Evolutionary conservation across 352 stramenopile species (phyloP).

Genomic region (Pythium utonaiense): DNA sequence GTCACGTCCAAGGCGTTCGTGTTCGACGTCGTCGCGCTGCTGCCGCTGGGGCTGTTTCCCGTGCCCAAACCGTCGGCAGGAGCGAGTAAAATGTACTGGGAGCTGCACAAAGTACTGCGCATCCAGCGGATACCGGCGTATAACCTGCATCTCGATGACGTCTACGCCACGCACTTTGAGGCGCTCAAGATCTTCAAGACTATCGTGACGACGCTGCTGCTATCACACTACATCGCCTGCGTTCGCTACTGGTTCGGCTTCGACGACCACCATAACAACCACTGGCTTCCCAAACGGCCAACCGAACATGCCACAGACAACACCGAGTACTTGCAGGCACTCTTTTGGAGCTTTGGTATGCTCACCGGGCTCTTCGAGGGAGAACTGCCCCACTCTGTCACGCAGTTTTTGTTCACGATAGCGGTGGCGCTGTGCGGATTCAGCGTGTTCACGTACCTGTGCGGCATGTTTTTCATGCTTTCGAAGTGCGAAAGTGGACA

Average conservation of each 20-base stretch:
- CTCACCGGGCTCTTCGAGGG: slow-evolving; percentile 52
- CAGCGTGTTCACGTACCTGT: slow-evolving; percentile 54
- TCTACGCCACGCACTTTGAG: slow-evolving; percentile 53
- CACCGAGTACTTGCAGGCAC: slow-evolving; percentile 37
- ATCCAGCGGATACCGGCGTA: slow-evolving; percentile 36
- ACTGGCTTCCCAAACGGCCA: slow-evolving; percentile 31
- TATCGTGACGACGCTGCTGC: slow-evolving; percentile 30
- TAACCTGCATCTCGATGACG: slow-evolving; percentile 41
- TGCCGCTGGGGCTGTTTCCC: slow-evolving; percentile 33
- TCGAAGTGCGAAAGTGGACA: slow-evolving; percentile 58
- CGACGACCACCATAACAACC: slow-evolving; percentile 28
- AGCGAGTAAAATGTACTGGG: slow-evolving; percentile 29
- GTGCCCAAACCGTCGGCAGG: slow-evolving; percentile 8
- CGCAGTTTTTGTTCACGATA: slow-evolving; percentile 57
- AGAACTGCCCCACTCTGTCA: slow-evolving; percentile 33
- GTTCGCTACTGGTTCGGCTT: slow-evolving; percentile 52
- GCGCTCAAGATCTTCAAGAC: slow-evolving; percentile 52
- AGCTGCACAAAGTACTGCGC: slow-evolving; percentile 39
- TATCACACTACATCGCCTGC: slow-evolving; percentile 48
- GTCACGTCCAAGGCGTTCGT: slow-evolving; percentile 45
- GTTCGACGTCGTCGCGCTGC: slow-evolving; percentile 36
- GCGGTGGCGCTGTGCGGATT: slow-evolving; percentile 48
- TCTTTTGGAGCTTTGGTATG: slow-evolving; percentile 58
- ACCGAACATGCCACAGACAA: slow-evolving; percentile 4
- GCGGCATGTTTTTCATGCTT: slow-evolving; percentile 61